These are phyloP conservation scores for Nicotiana knightiana DNA, from an alignment of 257 asterid genomes.

Conservation along the genomic window DNA sequence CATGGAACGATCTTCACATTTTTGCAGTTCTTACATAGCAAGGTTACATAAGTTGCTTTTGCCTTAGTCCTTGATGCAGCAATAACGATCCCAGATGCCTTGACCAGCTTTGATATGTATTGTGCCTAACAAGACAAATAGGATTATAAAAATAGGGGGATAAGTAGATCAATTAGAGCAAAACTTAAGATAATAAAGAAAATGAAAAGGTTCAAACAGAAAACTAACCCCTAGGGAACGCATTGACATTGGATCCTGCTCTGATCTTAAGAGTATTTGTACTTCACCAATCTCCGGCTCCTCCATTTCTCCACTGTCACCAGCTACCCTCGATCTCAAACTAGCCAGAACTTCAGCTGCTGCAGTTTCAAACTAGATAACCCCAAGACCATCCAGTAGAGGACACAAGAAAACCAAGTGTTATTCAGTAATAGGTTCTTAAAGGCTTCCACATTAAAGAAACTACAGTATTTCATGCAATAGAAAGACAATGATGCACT, in stretches of 20 bases:
- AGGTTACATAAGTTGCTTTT: conserved; percentile 88
- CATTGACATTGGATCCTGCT: conserved; percentile 80
- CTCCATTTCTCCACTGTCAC: conserved; percentile 83
- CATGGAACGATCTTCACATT: conserved; percentile 87
- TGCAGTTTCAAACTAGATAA: conserved; percentile 73
- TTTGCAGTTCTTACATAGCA: conserved; percentile 85
- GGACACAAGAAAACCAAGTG: neutral
- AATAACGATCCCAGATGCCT: conserved; percentile 87
- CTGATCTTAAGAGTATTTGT: conserved; percentile 80
- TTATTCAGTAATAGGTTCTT: neutral
- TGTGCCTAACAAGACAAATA: conserved; percentile 55
- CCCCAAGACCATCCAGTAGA: neutral
- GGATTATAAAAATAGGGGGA: neutral
- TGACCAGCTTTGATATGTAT: conserved; percentile 79
- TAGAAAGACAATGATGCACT: neutral
- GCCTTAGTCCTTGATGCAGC: conserved; percentile 99
- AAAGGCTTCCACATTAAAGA: neutral
- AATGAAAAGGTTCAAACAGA: conserved; percentile 2
- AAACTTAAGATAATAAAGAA: neutral
- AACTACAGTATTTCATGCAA: neutral
- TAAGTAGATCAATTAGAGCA: neutral
- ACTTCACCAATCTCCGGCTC: conserved; percentile 89
- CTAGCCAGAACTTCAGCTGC: conserved; percentile 88
- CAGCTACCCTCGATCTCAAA: conserved; percentile 70
- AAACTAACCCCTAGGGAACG: conserved; percentile 83